Evolutionary conservation across 2,329 filamentous ascomycete genomes (phyloP), one percentile per base, ranked within the genome.

Genomic region (Aspergillus candidus): DNA sequence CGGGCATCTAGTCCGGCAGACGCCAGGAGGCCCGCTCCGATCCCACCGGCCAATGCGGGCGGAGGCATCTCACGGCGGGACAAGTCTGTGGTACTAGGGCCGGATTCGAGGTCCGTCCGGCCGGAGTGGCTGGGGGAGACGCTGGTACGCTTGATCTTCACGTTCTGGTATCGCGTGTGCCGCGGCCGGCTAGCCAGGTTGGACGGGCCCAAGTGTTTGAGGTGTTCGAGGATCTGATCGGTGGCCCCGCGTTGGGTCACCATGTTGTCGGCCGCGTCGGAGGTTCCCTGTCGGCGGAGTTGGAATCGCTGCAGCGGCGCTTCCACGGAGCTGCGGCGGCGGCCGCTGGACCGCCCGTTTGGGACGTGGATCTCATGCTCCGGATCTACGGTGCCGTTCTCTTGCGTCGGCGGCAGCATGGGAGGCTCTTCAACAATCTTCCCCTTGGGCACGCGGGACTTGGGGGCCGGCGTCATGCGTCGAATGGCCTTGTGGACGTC

Each of bases 401-500:
- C 59, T 10, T 53, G 44, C n/a, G 62, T 51, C 1, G 63, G 48
- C 33, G 60, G 50, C 11, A 63, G 50, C 32, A 64, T 59, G 1
- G 70, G 67, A 15, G 62, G 64, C 27, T 76, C 73, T 45, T 72
- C 69, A 13, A 80, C 62, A 32, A 80, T 69, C 41, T 72, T 72
- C 35, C 71, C 73, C 52, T 77, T 80, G 14, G 74, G 77, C n/a
- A 81, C 77, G 44, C 85, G 80, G 35, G 82, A 82, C 60, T 88
- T 85, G 1, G 91, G 91, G 2, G 90, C 89, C 1, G 89, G 89
- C 14, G 84, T 80, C 58, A 94, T 79, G 41, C 93, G 86, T 46
- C 93, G 82, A 55, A 98, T 96, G 15, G 93, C 93, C 72, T 97
- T 97, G 74, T 97, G 93, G 2, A 98, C 89, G 65, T 98, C 93